Conservation (phyloP, 257 asterid genomes). For the Solanum paucissectum region DNA sequence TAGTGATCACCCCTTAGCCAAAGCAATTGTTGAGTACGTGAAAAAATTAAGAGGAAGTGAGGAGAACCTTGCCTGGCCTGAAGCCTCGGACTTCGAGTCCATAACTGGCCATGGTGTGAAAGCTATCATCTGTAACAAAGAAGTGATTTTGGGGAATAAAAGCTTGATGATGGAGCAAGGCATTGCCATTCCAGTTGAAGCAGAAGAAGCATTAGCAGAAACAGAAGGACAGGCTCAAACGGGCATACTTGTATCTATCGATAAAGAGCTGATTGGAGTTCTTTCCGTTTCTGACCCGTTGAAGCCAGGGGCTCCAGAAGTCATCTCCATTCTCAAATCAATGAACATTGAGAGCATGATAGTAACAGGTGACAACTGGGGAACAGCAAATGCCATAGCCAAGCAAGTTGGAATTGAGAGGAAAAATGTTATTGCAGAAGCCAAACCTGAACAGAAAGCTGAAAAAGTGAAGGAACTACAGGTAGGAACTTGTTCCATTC, state of each 20-base stretch:
- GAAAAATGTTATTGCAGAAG: constrained; percentile 48
- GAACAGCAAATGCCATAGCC: constrained; percentile 77
- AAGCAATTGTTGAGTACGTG: constrained; percentile 57
- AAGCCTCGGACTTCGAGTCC: constrained; percentile 47
- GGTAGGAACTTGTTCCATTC: constrained; percentile 16
- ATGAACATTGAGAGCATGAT: constrained; percentile 51
- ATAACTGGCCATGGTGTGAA: constrained; percentile 83
- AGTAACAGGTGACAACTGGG: constrained; percentile 79
- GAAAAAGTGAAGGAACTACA: constrained; percentile 69
- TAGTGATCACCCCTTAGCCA: constrained; percentile 86
- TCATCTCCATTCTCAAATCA: constrained; percentile 48
- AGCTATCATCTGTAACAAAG: constrained; percentile 54
- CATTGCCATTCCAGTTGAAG: constrained; percentile 35
- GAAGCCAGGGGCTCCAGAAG: constrained; percentile 64
- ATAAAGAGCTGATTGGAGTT: constrained; percentile 48
- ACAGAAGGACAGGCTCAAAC: constrained; percentile 57
- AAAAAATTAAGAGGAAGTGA: constrained; percentile 38
- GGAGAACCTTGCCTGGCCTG: constrained; percentile 40
- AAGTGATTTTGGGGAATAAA: constrained; percentile 69
- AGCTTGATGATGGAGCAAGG: constrained; percentile 43
- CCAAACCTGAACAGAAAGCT: constrained; percentile 68
- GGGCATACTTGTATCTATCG: constrained; percentile 57
- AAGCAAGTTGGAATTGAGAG: constrained; percentile 54
- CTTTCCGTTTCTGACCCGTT: constrained; percentile 63
- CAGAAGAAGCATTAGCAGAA: constrained; percentile 56